Percentiles rank a stretch among this genome's conserved stretches.
Conservation (phyloP, 2,329 filamentous ascomycete genomes). For the Aspergillus sp. region DNA sequence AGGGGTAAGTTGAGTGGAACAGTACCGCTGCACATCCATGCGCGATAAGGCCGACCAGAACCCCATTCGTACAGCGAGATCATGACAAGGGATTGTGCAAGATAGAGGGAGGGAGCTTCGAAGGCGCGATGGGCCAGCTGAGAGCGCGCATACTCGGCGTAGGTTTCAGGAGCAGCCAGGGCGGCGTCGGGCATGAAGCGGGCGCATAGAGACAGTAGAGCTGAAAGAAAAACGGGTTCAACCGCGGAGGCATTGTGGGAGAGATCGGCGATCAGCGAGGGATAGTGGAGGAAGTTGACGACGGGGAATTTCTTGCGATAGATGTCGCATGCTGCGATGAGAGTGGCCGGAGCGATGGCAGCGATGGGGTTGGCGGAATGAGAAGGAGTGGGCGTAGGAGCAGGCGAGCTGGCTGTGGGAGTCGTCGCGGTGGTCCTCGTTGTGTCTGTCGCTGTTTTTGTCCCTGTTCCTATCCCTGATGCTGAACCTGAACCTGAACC, state of each 20-base stretch:
- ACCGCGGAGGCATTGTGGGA: constrained; percentile 32
- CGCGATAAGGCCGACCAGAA: constrained; percentile 37
- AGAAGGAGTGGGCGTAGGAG: not conserved
- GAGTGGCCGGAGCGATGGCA: constrained; percentile 27
- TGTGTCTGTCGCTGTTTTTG: no score
- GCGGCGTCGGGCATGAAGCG: constrained; percentile 32
- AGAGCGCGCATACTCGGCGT: constrained; percentile 36
- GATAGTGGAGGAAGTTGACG: constrained; percentile 41
- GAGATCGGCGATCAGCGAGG: constrained; percentile 37
- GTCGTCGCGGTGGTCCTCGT: no score
- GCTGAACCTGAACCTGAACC: no score
- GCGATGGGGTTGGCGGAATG: constrained; percentile 23
- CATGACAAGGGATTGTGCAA: constrained; percentile 41
- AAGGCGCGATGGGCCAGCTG: constrained; percentile 35
- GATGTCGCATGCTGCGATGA: constrained; percentile 38
- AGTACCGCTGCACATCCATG: constrained; percentile 43
- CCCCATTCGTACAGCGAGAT: constrained; percentile 42
- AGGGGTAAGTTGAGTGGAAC: no score
- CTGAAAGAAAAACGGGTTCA: constrained; percentile 37
- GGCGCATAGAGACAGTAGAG: constrained; percentile 36
- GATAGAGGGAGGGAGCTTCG: constrained; percentile 36
- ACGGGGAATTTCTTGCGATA: constrained; percentile 42
- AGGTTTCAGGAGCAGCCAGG: constrained; percentile 31
- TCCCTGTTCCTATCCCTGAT: no score
- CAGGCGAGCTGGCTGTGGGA: not conserved